Conservation (phyloP, 1,139 yeast species). For the Taphrina communis region DNA sequence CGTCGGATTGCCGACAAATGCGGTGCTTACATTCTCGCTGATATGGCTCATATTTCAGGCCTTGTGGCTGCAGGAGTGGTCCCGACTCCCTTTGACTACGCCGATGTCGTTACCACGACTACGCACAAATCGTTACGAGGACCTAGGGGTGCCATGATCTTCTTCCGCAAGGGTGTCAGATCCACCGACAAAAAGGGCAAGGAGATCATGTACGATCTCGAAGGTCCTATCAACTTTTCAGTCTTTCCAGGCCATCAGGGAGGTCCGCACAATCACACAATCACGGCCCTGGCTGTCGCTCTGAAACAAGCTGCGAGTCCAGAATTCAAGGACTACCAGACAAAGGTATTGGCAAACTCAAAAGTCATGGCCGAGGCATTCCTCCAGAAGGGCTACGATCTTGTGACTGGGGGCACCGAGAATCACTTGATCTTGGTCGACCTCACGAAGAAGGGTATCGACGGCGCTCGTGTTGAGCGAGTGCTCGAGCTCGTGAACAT, state of each 20-base stretch:
- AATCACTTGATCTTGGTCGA: conserved; percentile 94
- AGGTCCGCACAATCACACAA: conserved; percentile 99
- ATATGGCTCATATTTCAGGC: conserved; percentile 94
- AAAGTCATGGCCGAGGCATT: conserved; percentile 79
- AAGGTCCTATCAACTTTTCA: conserved; percentile 92
- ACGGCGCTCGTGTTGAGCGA: conserved; percentile 97
- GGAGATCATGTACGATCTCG: conserved; percentile 86
- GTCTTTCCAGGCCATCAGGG: conserved; percentile 99
- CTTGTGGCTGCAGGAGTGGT: conserved; percentile 94
- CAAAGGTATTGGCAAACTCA: conserved; percentile 86
- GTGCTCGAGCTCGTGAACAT: conserved; percentile 94
- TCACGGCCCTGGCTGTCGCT: conserved; percentile 95
- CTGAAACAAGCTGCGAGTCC: conserved; percentile 91
- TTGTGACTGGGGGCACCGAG: conserved; percentile 94
- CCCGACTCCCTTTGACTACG: conserved; percentile 93
- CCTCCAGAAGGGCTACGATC: conserved; percentile 70
- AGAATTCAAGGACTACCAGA: conserved; percentile 89
- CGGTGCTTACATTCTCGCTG: conserved; percentile 94
- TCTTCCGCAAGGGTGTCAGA: conserved; percentile 96
- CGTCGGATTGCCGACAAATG: conserved; percentile 94
- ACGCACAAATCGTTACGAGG: conserved; percentile 98
- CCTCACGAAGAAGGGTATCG: conserved; percentile 78
- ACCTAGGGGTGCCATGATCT: conserved; percentile 99
- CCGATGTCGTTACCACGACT: conserved; percentile 97
- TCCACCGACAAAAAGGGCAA: conserved; percentile 90